Percentiles rank a stretch among this genome's conserved stretches.
phyloP scores from a whole-genome alignment of 345 rosid species.

The Rhodomyrtus tomentosa region DNA sequence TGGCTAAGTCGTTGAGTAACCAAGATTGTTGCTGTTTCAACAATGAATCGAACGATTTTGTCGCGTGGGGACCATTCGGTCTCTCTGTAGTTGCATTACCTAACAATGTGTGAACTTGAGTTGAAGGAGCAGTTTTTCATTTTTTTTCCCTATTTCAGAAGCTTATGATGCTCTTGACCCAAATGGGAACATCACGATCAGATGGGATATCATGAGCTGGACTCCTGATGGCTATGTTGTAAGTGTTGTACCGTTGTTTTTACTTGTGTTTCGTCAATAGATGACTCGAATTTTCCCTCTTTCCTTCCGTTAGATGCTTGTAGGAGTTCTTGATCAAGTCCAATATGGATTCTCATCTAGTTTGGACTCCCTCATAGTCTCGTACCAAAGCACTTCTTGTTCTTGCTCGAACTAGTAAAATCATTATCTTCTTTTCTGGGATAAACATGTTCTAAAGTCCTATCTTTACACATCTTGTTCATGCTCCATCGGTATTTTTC shows the following conservation, averaged over 20 bases:
- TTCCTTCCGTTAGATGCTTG: not conserved
- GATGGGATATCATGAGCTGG: conserved; percentile 87
- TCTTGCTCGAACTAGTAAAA: not conserved
- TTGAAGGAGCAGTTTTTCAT: not conserved
- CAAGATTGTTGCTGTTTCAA: not conserved
- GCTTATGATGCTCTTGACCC: conserved; percentile 94
- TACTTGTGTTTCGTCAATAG: not conserved
- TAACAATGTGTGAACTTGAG: not conserved
- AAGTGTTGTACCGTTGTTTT: conserved; percentile 6
- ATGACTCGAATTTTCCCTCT: not conserved
- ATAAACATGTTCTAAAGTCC: not conserved
- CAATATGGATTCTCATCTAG: not conserved
- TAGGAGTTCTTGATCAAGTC: not conserved
- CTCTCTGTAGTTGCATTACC: not conserved
- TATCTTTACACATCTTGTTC: not conserved
- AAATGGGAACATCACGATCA: conserved; percentile 78
- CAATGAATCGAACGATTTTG: not conserved
- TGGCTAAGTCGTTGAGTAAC: not conserved
- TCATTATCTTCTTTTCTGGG: not conserved
- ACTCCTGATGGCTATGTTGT: conserved; percentile 81
- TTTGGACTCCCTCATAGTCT: not conserved
- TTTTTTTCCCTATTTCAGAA: not conserved
- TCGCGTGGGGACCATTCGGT: not conserved
- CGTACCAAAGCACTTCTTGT: not conserved
- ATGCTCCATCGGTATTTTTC: not conserved